phyloP scores from a whole-genome alignment of 148 eudicot species.

The Beta vulgaris region DNA sequence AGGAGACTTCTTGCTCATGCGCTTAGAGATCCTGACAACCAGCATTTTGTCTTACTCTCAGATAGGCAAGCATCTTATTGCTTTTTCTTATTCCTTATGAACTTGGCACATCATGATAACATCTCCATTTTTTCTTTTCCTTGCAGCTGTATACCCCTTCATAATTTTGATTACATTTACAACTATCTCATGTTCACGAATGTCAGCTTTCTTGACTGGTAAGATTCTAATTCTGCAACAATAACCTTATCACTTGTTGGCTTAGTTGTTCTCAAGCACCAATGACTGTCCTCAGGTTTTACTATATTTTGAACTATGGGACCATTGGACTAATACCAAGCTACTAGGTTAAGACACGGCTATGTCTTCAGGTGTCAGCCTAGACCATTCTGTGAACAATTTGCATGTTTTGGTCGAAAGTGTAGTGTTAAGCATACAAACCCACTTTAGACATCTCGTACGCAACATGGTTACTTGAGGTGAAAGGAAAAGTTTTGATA shows the following conservation, averaged over 20 bases:
- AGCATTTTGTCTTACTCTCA: conserved; percentile 62
- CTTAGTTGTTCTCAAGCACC: not conserved
- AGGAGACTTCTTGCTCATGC: conserved; percentile 64
- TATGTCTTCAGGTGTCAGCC: not conserved
- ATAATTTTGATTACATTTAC: conserved; percentile 61
- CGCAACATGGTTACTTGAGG: not conserved
- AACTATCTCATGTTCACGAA: conserved; percentile 59
- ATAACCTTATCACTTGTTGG: not conserved
- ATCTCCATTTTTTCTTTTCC: conserved; percentile 5
- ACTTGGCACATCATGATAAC: conserved; percentile 9
- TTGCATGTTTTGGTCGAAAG: not conserved
- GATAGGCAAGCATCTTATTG: conserved; percentile 40
- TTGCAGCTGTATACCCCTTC: conserved; percentile 63
- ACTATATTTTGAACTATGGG: not conserved
- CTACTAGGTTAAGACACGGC: not conserved
- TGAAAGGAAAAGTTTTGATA: not conserved
- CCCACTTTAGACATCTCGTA: not conserved
- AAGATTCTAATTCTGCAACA: conserved; percentile 24
- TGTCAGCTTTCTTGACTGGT: conserved; percentile 64
- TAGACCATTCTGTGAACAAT: not conserved
- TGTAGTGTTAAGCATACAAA: not conserved
- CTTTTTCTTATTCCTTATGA: conserved; percentile 6
- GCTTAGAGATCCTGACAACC: conserved; percentile 55
- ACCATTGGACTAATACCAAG: not conserved
- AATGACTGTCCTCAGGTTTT: not conserved